Conservation (phyloP, 495 filamentous ascomycete species). For the Thermothielavioides terrestris region DNA sequence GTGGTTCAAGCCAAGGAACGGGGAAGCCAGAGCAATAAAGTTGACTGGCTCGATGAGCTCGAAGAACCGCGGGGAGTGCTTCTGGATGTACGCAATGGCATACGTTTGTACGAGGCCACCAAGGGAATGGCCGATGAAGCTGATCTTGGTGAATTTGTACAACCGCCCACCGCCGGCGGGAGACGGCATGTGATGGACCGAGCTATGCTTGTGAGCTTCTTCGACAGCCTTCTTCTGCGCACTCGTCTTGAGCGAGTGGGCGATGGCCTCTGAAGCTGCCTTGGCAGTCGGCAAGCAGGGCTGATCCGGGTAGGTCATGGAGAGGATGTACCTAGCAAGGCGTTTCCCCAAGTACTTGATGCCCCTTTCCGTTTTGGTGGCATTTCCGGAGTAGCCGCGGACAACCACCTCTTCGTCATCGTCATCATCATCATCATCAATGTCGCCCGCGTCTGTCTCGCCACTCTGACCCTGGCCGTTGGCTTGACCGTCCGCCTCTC, state of each 20-base stretch:
- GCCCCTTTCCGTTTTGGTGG: constrained; percentile 79
- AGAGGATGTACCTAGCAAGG: constrained; percentile 80
- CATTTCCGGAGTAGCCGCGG: constrained; percentile 83
- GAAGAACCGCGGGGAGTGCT: constrained; percentile 89
- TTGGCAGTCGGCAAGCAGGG: constrained; percentile 66
- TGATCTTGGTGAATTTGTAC: constrained; percentile 90
- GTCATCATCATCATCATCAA: constrained; percentile 27
- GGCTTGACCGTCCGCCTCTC: background rate
- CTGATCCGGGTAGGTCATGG: constrained; percentile 87
- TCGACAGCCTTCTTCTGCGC: constrained; percentile 22
- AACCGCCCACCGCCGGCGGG: constrained; percentile 41
- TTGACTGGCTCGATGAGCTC: constrained; percentile 80
- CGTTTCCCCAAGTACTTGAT: constrained; percentile 96
- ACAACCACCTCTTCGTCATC: constrained; percentile 88
- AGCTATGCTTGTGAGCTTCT: constrained; percentile 45
- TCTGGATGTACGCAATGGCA: constrained; percentile 94
- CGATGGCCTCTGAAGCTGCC: constrained; percentile 35
- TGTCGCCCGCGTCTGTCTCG: constrained; percentile 10
- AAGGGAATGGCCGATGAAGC: constrained; percentile 88
- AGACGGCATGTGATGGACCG: constrained; percentile 36
- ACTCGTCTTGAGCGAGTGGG: constrained; percentile 24
- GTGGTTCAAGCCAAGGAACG: constrained; percentile 88
- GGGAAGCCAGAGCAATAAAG: constrained; percentile 85
- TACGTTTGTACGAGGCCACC: constrained; percentile 90
- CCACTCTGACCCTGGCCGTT: constrained; percentile 3